These are phyloP conservation scores for Strigomonas culicis DNA, from an alignment of 208 protist species.

Conservation along the genomic window DNA sequence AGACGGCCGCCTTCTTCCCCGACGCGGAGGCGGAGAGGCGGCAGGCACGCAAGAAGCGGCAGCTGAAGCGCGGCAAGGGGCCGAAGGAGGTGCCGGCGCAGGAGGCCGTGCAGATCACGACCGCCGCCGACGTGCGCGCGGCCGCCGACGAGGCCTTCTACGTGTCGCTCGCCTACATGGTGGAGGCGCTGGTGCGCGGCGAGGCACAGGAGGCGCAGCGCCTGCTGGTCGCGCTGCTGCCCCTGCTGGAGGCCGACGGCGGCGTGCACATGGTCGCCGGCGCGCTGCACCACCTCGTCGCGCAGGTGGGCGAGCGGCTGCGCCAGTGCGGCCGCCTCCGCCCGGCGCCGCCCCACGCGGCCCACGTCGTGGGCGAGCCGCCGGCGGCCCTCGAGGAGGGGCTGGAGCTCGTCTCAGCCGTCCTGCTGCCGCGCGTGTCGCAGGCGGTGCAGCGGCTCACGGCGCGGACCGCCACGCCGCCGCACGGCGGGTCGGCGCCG, in stretches of 20 bases:
- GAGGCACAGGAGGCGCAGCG: constrained; percentile 23
- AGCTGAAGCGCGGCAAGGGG: not conserved
- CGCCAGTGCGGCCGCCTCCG: constrained; percentile 10
- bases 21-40: not conserved
- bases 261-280: constrained; percentile 31
- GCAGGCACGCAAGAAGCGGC: too few relatives aligned
- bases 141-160: constrained; percentile 26
- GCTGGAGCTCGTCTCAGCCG: constrained; percentile 18
- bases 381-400: constrained; percentile 22
- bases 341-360: constrained; percentile 10
- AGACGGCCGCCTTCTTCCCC: constrained; percentile 4
- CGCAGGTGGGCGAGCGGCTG: constrained; percentile 13
- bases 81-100: not conserved
- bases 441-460: constrained; percentile 8
- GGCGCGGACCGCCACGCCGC: not conserved
- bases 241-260: constrained; percentile 36
- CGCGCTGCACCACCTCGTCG: constrained; percentile 26
- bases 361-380: constrained; percentile 8
- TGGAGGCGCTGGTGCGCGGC: constrained; percentile 40
- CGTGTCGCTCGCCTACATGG: constrained; percentile 24
- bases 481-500: constrained; percentile 21
- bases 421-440: constrained; percentile 19
- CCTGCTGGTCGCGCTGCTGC: constrained; percentile 24
- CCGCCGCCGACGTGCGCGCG: constrained; percentile 1
- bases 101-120: not conserved